These are phyloP conservation scores for Pleurotus ostreatus DNA, from an alignment of 768 basidiomycete species.

Conservation along the genomic window DNA sequence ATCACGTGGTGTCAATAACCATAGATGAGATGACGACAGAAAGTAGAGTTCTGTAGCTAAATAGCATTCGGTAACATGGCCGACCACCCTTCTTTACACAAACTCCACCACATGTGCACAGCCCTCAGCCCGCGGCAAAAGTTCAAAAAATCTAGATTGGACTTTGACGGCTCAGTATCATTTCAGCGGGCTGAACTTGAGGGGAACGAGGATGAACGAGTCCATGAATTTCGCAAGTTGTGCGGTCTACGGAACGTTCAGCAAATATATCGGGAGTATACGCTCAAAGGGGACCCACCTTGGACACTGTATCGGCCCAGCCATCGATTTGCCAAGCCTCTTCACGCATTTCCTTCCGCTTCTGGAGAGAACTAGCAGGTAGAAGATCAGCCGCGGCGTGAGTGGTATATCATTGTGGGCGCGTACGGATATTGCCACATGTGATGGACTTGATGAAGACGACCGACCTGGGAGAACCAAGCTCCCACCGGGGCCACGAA, in stretches of 20 bases:
- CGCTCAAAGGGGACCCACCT: constrained; percentile 46
- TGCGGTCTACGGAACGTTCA: constrained; percentile 59
- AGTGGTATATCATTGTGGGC: constrained; percentile 9
- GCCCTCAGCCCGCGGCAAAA: too few species aligned
- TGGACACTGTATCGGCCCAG: constrained; percentile 92
- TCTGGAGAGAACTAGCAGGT: constrained; percentile 58
- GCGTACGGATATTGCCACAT: constrained; percentile 96
- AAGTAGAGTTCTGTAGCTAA: too few species aligned
- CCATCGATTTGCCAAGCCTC: constrained; percentile 93
- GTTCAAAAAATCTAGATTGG: too few species aligned
- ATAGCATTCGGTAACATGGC: not conserved
- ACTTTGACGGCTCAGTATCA: constrained; percentile 25
- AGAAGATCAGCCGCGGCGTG: constrained; percentile 7
- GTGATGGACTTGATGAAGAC: constrained; percentile 87
- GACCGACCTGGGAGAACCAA: constrained; percentile 89
- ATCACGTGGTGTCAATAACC: not conserved
- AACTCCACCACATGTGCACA: not conserved
- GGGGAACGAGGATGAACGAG: constrained; percentile 73
- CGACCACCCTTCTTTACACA: not conserved
- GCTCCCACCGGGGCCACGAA: constrained; percentile 77
- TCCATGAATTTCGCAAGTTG: constrained; percentile 87
- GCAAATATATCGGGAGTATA: constrained; percentile 10
- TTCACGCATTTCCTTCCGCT: constrained; percentile 80
- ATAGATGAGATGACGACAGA: not conserved
- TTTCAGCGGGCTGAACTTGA: constrained; percentile 84